A percentile compares a stretch with the other conserved stretches of the same genome.
Conservation (phyloP, 2,329 filamentous ascomycete genomes). For the Epichloe brachyelytri region DNA sequence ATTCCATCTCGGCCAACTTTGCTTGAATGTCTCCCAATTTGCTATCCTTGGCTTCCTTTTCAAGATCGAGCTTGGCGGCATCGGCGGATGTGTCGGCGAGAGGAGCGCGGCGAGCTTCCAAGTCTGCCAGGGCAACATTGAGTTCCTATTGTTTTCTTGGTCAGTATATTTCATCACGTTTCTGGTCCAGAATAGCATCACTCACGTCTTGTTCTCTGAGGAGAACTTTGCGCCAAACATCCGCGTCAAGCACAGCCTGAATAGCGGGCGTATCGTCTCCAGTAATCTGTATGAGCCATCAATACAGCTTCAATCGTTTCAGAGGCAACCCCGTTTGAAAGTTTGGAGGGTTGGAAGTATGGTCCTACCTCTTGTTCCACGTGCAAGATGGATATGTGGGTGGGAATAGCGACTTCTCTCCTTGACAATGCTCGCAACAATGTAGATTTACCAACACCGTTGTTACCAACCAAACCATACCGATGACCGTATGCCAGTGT, state of each 20-base stretch:
- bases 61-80: constrained; percentile 70
- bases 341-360: no score
- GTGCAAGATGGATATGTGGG: constrained; percentile 96
- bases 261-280: constrained; percentile 92
- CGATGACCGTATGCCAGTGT: constrained; percentile 85
- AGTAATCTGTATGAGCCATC: constrained; percentile 47
- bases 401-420: constrained; percentile 88
- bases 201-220: constrained; percentile 73
- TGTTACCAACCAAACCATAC: constrained; percentile 96
- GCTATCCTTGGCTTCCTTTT: constrained; percentile 80
- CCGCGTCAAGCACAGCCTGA: constrained; percentile 90
- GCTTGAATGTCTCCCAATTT: constrained; percentile 83
- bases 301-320: not conserved
- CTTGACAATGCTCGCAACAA: constrained; percentile 80
- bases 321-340: not conserved
- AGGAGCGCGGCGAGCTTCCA: constrained; percentile 64
- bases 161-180: not conserved
- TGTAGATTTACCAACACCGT: constrained; percentile 98
- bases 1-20: constrained; percentile 97
- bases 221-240: constrained; percentile 96
- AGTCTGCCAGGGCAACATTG: constrained; percentile 54
- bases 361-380: constrained; percentile 80
- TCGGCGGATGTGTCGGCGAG: constrained; percentile 89
- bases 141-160: constrained; percentile 46
- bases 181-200: constrained; percentile 7